Base-by-base conservation (phyloP, 2,329 filamentous ascomycete species). In the Claviceps purpurea region DNA sequence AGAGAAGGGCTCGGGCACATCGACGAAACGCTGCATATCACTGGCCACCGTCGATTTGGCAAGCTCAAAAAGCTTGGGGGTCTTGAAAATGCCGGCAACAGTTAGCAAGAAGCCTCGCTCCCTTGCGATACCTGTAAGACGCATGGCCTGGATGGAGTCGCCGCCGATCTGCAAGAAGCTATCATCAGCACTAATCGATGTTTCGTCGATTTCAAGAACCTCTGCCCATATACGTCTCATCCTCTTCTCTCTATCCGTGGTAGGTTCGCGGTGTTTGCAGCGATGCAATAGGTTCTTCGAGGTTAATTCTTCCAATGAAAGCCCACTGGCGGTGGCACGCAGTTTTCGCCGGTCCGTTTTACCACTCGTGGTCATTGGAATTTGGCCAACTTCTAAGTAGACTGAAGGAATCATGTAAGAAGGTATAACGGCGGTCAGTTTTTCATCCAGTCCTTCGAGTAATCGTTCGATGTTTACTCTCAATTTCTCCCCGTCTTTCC, bases 141-240 rank as follows among this genome's bases (percentile, higher is more conserved):
- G 63, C 61, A 74, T 74, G 1, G 71, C 70, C 2, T 60, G 59
- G 30, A 74, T 72, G 8, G 71, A 73, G 46, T 74, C 71, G 2
- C 43, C 43, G n/a, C 43, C 43, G 1, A 45, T 18, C 5, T 20
- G 20, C 14, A 24, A 26, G 13, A 45, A 45, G 24, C 13, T 14
- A 16, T 13, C 20, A 24, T 20, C 24, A n/a, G n/a, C 26, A 14
- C 20, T 6, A 8, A 45, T 20, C 7, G 20, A 13, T 20, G 5
- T 16, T 16, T 8, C 6, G 11, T 20, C 20, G 24, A 45, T 14
- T 14, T 45, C 26, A 11, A 45, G n/a, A 2, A 26, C 11, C 43
- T 45, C 43, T 13, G n/a, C 20, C 43, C 43, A 45, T 6, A 45
- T 16, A 26, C 1, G 18, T 13, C n/a, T 11, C 41, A 20, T 18